These are phyloP conservation scores for Solanum megistacrolobum DNA, from an alignment of 257 asterid genomes.

Conservation along the genomic window DNA sequence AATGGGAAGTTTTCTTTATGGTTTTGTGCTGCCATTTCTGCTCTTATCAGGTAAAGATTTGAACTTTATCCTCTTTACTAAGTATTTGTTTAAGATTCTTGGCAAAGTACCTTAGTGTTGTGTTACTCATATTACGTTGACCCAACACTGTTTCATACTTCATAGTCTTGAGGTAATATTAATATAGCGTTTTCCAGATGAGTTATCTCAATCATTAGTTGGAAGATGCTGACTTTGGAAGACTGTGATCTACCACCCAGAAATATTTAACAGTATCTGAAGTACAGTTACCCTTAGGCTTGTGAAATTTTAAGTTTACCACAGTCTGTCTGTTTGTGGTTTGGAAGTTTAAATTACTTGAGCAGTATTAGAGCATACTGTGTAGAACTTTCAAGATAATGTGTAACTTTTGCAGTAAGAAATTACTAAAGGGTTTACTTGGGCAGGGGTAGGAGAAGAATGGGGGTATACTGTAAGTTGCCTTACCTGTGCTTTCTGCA, in stretches of 20 bases:
- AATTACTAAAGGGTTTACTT: not conserved
- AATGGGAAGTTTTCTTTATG: slow-evolving; percentile 58
- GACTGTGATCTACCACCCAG: not conserved
- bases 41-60: slow-evolving; percentile 44
- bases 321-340: not conserved
- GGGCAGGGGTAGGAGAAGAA: not conserved
- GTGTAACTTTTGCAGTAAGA: not conserved
- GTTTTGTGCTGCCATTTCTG: slow-evolving; percentile 65
- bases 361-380: not conserved
- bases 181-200: not conserved
- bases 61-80: not conserved
- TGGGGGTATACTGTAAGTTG: not conserved
- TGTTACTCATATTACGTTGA: not conserved
- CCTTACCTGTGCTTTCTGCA: not conserved
- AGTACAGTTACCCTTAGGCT: not conserved
- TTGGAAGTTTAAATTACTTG: not conserved
- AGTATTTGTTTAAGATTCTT: not conserved
- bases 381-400: not conserved
- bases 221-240: not conserved
- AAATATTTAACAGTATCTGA: not conserved
- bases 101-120: not conserved
- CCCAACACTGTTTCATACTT: not conserved
- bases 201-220: not conserved
- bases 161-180: not conserved
- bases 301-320: not conserved